phyloP scores from a whole-genome alignment of 768 basidiomycete genomes.

The Calocybe cyanea region DNA sequence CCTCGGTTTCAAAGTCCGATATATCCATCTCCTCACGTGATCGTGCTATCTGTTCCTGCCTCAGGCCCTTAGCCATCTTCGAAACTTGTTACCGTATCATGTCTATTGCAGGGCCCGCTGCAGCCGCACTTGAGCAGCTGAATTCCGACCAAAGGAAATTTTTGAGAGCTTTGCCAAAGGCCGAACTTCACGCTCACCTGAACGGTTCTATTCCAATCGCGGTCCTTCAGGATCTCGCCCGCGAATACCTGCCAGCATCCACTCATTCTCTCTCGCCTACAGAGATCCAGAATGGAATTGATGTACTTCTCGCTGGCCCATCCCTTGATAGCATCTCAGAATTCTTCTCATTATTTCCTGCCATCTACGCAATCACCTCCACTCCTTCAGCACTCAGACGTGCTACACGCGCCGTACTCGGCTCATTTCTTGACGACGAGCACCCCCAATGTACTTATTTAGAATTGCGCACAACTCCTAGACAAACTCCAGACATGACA shows the following conservation, averaged over 20 bases:
- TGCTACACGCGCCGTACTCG: conserved; percentile 64
- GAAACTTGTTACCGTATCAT: no score
- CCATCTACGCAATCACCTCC: conserved; percentile 74
- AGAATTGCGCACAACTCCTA: conserved; percentile 82
- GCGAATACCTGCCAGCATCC: conserved; percentile 22
- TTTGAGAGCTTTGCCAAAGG: conserved; percentile 65
- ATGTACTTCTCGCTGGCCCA: conserved; percentile 40
- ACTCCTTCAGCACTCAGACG: conserved; percentile 48
- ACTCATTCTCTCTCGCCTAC: conserved; percentile 18
- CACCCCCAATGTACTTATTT: conserved; percentile 63
- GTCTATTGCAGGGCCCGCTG: conserved; percentile 39
- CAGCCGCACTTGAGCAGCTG: conserved; percentile 52
- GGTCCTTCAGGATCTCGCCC: conserved; percentile 59
- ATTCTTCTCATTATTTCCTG: conserved; percentile 73
- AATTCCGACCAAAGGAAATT: conserved; percentile 50
- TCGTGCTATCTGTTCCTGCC: no score
- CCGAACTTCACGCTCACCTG: conserved; percentile 83
- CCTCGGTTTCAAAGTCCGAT: neutral
- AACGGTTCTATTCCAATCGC: conserved; percentile 79
- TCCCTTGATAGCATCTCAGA: conserved; percentile 55
- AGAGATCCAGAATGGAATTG: conserved; percentile 25
- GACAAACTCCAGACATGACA: conserved; percentile 53
- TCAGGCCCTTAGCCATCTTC: no score
- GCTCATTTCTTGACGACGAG: conserved; percentile 50
- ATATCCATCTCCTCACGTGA: no score